phyloP scores from a whole-genome alignment of 1,284 basidiomycete species.

The Cutaneotrichosporon cyanovorans region DNA sequence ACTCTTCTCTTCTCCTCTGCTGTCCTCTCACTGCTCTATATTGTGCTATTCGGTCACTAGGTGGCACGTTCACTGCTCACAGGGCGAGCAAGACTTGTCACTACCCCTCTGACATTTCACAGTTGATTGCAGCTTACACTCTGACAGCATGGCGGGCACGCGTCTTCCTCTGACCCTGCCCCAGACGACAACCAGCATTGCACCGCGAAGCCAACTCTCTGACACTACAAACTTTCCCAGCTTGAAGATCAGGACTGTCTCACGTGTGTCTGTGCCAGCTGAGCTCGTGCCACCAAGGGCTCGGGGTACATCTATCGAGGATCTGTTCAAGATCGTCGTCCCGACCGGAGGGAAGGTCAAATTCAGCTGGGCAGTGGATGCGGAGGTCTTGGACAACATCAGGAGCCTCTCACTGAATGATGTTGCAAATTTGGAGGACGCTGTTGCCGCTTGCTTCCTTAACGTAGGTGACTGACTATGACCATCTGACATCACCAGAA shows the following conservation, averaged over 20 bases:
- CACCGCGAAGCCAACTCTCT: not conserved
- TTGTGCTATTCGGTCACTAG: too few relatives aligned
- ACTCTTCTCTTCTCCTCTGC: not conserved
- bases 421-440: not conserved
- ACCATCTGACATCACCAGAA: conserved; percentile 6
- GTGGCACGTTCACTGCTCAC: too few relatives aligned
- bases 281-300: conserved; percentile 8
- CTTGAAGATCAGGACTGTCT: conserved; percentile 16
- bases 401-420: not conserved
- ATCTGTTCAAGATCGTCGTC: conserved; percentile 17
- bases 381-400: not conserved
- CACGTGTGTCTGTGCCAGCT: conserved; percentile 9
- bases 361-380: conserved; percentile 4
- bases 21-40: too few relatives aligned
- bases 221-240: not conserved
- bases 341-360: conserved; percentile 18
- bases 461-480: not conserved
- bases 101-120: too few relatives aligned
- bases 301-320: conserved; percentile 17
- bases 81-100: too few relatives aligned
- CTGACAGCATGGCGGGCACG: not conserved
- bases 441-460: not conserved
- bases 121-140: too few relatives aligned
- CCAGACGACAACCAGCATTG: too few relatives aligned
- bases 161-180: not conserved